These are phyloP conservation scores for Lentinula sp. DNA, from an alignment of 768 basidiomycete genomes.

Conservation along the genomic window DNA sequence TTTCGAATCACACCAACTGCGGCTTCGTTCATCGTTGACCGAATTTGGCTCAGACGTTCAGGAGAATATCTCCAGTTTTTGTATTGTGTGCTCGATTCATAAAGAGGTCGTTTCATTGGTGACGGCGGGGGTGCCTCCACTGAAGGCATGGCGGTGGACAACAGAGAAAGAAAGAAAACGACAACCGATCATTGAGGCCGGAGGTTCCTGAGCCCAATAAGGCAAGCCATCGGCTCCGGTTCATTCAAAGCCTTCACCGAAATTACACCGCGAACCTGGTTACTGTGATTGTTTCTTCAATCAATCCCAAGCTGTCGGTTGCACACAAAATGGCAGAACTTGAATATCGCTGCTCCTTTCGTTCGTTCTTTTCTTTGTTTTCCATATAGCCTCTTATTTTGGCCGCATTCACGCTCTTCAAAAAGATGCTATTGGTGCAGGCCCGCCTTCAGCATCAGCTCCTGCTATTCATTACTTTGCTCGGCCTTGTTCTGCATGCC, in stretches of 20 bases:
- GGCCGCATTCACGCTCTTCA: neutral
- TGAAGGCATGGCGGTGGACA: neutral
- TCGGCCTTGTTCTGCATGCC: constrained; percentile 6
- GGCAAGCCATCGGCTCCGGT: neutral
- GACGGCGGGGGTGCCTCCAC: neutral
- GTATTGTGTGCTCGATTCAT: constrained; percentile 77
- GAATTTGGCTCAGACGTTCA: constrained; percentile 52
- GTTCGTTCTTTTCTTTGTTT: neutral
- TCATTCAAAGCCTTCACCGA: neutral
- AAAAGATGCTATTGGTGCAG: constrained; percentile 13
- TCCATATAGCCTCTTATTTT: neutral
- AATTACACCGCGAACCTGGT: neutral
- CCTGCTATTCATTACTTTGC: constrained; percentile 3
- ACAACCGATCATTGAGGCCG: neutral
- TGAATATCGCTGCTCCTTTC: neutral
- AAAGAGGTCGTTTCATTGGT: constrained; percentile 41
- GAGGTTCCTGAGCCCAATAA: neutral
- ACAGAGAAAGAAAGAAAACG: neutral
- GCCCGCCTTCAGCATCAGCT: constrained; percentile 9
- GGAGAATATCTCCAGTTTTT: constrained; percentile 86
- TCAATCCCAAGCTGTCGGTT: neutral
- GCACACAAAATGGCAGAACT: neutral
- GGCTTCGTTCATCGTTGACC: constrained; percentile 63
- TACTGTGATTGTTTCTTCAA: neutral
- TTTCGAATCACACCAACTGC: constrained; percentile 73